Conservation (phyloP, 306 rosid genomes). For the Alnus rubra region DNA sequence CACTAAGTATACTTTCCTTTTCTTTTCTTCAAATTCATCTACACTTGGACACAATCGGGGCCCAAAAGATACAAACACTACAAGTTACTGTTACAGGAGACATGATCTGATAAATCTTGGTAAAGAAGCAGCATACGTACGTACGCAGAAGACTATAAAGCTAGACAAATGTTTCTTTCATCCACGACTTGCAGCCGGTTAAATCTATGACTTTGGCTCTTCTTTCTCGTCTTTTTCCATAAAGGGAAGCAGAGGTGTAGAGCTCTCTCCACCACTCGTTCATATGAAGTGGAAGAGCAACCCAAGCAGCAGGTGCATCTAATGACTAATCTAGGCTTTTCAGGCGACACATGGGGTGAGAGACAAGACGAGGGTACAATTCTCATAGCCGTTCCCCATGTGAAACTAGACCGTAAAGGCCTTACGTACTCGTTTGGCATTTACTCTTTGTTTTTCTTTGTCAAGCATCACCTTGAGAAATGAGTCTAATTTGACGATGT, state of each 20-base stretch:
- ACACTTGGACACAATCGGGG: background rate
- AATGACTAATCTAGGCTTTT: background rate
- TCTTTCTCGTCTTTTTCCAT: background rate
- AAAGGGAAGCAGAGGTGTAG: background rate
- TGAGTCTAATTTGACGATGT: too few relatives aligned
- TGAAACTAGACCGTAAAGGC: too few relatives aligned
- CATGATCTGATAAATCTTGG: background rate
- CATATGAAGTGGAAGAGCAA: background rate
- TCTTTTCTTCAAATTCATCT: background rate
- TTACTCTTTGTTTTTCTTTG: too few relatives aligned
- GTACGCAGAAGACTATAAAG: background rate
- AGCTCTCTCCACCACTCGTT: background rate
- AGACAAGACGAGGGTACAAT: background rate
- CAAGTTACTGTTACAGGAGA: background rate
- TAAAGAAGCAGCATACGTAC: background rate
- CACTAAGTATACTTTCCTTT: too few relatives aligned
- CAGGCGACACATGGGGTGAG: background rate
- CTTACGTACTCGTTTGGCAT: too few relatives aligned
- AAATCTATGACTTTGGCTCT: background rate
- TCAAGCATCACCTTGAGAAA: too few relatives aligned
- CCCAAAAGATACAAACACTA: background rate
- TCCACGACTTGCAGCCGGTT: background rate
- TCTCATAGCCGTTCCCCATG: background rate
- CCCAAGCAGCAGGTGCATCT: background rate
- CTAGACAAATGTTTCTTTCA: background rate